Evolutionary conservation across 106 monocot genomes (phyloP), one percentile per base, ranked within the genome.

Genomic region (Platanthera zijinensis): DNA sequence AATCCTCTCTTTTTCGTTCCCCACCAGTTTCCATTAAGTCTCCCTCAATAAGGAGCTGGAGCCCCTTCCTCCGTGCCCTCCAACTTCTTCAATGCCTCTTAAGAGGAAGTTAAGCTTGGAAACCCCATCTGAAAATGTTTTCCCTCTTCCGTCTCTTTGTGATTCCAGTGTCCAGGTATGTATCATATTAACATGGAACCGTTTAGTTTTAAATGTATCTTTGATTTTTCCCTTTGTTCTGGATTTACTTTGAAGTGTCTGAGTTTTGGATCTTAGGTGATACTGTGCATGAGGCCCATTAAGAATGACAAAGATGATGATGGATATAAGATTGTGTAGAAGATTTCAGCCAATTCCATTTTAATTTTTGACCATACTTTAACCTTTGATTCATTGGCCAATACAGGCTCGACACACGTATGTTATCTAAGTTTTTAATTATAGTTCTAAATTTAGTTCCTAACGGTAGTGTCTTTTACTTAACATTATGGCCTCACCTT

Each of bases 321-420:
- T 77, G 85, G 63, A 15, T 81, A 80, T 7, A 84, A 75, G 78
- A 84, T 90, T 51, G 90, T 82, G 25, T 85, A 92, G 77, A 99
- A 92, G 79, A 76, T 89, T 47, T 90, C 86, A 0, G 10, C 80
- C 1, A 78, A 87, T 75, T 86, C 87, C 0, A 77, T 99, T 39
- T 88, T 90, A 10, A 85, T 99, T 62, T 59, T 84, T 45, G 99
- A 94, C 25, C 92, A 99, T 69, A 78, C 77, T 28, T 99, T 94
- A 82, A 94, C 94, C 30, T 99, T 92, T 69, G 99, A 99, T 78
- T 90, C 99, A 0, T 87, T 99, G 76, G 86, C 87, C 15, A 92
- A 94, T 69, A 46, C 85, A 25, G 69, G 69, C 14, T 92, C 94
- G 28, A 90, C 87, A 8, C 97, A 99, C 85, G 97, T 92, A 71